These are phyloP conservation scores for Polychytrium aggregatum DNA, from an alignment of 192 early-diverging fungal species.

Conservation along the genomic window DNA sequence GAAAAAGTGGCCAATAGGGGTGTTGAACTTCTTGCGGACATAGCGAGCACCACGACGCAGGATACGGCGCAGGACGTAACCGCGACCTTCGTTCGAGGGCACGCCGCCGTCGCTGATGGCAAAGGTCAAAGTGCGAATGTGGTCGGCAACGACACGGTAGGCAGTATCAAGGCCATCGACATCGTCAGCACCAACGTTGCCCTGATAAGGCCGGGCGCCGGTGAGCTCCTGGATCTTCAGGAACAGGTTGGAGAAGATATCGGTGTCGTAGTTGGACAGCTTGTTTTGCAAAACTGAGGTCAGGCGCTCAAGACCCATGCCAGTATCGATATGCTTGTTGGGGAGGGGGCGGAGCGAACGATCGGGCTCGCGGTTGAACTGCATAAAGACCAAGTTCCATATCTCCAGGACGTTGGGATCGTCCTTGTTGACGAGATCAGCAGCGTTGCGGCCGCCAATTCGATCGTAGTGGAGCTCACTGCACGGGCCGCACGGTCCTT, in stretches of 20 bases:
- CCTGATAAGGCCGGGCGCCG: constrained; percentile 71
- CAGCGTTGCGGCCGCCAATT: constrained; percentile 84
- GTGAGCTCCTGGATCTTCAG: constrained; percentile 73
- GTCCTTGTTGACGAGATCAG: constrained; percentile 86
- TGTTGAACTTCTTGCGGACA: constrained; percentile 83
- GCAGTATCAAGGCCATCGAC: constrained; percentile 93
- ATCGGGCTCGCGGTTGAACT: constrained; percentile 94
- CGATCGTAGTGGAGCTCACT: constrained; percentile 97
- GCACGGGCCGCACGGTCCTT: constrained; percentile 95
- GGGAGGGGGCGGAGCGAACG: constrained; percentile 77
- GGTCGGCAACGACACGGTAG: constrained; percentile 97
- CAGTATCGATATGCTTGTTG: constrained; percentile 96
- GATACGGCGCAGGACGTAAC: constrained; percentile 95
- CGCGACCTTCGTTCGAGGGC: constrained; percentile 95
- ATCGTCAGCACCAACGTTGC: constrained; percentile 72
- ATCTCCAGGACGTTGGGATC: constrained; percentile 97
- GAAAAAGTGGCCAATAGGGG: constrained; percentile 87
- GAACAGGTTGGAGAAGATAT: constrained; percentile 79
- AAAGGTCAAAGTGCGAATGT: constrained; percentile 91
- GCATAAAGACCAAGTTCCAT: constrained; percentile 99
- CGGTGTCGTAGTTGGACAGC: constrained; percentile 96
- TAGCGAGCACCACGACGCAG: constrained; percentile 89
- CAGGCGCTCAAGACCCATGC: constrained; percentile 91
- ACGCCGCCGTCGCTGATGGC: constrained; percentile 92
- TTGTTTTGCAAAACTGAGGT: constrained; percentile 90